Conservation (phyloP, 2,329 filamentous ascomycete species). For the Escovopsis sp. region DNA sequence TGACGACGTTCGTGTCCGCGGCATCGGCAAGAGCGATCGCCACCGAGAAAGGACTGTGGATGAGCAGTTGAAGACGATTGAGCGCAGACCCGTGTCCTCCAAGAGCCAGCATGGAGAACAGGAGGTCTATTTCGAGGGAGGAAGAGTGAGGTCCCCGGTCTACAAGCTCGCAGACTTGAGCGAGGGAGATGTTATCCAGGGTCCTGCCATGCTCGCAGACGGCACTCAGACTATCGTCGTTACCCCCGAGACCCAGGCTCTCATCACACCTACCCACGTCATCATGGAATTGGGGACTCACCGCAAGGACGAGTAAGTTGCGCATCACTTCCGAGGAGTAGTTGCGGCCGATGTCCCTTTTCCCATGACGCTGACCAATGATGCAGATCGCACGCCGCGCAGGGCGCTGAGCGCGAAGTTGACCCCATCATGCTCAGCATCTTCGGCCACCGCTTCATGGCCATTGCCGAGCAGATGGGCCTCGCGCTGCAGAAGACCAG, state of each 20-base stretch:
- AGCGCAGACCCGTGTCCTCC: constrained; percentile 38
- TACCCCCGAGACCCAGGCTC: constrained; percentile 59
- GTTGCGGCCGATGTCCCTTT: neutral
- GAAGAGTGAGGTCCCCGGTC: constrained; percentile 61
- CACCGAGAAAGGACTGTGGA: constrained; percentile 71
- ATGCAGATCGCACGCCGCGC: constrained; percentile 9
- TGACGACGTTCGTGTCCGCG: constrained; percentile 76
- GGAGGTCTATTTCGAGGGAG: constrained; percentile 73
- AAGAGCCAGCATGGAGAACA: constrained; percentile 50
- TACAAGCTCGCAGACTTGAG: constrained; percentile 66
- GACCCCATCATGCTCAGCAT: constrained; percentile 71
- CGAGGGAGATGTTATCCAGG: constrained; percentile 57
- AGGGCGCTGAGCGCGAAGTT: constrained; percentile 23
- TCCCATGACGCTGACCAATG: too few relatives aligned
- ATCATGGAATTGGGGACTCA: constrained; percentile 66
- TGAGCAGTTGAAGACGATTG: constrained; percentile 60
- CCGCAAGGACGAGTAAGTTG: constrained; percentile 20
- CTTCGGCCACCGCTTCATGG: constrained; percentile 74
- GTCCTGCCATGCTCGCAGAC: constrained; percentile 77
- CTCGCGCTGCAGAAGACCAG: constrained; percentile 66
- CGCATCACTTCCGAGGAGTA: neutral
- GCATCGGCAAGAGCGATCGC: constrained; percentile 78
- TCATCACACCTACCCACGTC: constrained; percentile 75
- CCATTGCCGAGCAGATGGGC: constrained; percentile 75
- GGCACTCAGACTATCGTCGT: constrained; percentile 87